Base-by-base conservation (phyloP, 768 basidiomycete genomes). In the Pulveroboletus ravenelii region DNA sequence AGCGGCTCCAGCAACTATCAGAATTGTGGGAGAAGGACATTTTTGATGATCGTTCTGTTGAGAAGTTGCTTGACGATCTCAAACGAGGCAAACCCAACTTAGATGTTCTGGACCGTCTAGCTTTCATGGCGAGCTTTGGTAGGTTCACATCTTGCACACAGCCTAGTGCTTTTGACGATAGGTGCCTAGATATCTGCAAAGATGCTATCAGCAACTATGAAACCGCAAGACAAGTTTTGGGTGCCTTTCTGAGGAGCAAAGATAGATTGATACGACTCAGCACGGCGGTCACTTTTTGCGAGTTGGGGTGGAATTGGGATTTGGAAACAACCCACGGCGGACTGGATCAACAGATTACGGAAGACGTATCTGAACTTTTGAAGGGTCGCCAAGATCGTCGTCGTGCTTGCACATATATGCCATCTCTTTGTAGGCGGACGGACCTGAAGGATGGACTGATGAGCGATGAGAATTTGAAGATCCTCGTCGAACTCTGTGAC, bases 111-210 rank as follows among this genome's bases (percentile, higher is more conserved):
- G 65, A 69, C 18, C 62, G 61, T 13, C 47, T 67, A 9, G 57
- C 64, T 2, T 65, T 69, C 46, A 62, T 69, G 60, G 57, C 62
- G 3, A 58, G 52, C 45, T 67, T 69, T n/a, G 50, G 66, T 67
- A 27, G 17, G 61, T 48, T 38, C 4, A 9, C 14, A 23, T 9
- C 13, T 32, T 15, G 14, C 18, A 6, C 42, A 10, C 0, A 6
- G 8, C 5, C 23, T n/a, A 3, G 29, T 25, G 9, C 12, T 37
- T 10, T 25, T 38, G 36, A 60, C 15, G 37, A 32, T 20, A 1
- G 9, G 10, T 32, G 6, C 10, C 34, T 31, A 67, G 66, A 60
- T 7, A 39, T 23, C 10, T 53, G 58, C 39, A 61, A 63, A 40
- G 25, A 30, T 0, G 51, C 47, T 1, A 58, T 58, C n/a, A 14